phyloP scores from a whole-genome alignment of 257 asterid genomes.

The Solanum habrochaites region DNA sequence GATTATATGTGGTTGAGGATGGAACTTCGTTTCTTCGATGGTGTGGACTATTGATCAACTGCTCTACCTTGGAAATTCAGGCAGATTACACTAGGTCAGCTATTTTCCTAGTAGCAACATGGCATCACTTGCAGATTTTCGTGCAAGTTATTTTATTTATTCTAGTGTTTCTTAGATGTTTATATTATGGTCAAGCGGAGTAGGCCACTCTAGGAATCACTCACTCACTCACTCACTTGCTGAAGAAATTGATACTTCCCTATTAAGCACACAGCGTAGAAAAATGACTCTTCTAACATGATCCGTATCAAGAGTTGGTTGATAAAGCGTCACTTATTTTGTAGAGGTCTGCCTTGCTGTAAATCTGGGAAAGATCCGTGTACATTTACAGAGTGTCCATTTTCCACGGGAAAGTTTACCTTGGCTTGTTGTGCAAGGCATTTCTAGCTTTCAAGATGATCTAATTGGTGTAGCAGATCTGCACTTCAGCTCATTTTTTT shows the following conservation, averaged over 20 bases:
- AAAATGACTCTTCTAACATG: not conserved
- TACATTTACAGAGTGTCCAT: not conserved
- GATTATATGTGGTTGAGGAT: slow-evolving; percentile 47
- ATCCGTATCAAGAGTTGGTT: not conserved
- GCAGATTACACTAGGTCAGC: slow-evolving; percentile 85
- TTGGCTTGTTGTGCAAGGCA: not conserved
- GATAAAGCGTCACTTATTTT: not conserved
- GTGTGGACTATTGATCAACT: slow-evolving; percentile 83
- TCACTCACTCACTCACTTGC: not conserved
- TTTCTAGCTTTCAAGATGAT: not conserved
- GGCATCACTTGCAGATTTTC: not conserved
- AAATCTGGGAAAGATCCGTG: not conserved
- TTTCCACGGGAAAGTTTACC: not conserved
- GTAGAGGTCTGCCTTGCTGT: not conserved
- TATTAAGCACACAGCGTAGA: not conserved
- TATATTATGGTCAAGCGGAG: not conserved
- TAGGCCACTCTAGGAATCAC: not conserved
- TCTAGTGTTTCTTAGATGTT: not conserved
- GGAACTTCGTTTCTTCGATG: slow-evolving; percentile 71
- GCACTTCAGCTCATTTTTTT: not conserved
- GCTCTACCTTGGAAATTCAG: slow-evolving; percentile 74
- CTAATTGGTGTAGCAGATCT: not conserved
- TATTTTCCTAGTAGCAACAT: not conserved
- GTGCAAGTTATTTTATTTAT: not conserved
- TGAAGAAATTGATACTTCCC: not conserved